Conservation (phyloP, 768 basidiomycete genomes). For the Amanita pseudoporphyria region DNA sequence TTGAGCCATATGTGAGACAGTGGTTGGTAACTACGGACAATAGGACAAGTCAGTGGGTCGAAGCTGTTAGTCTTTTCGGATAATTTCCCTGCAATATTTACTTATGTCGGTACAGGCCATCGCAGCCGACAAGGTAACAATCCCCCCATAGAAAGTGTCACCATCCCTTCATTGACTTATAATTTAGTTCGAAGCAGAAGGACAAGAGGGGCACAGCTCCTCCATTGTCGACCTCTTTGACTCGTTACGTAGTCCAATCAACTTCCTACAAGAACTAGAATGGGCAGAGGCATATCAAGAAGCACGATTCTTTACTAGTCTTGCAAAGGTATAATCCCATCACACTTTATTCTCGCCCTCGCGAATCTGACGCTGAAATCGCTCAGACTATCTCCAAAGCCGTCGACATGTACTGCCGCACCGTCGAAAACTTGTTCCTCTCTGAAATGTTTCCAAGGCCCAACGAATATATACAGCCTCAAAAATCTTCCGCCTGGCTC, state of each 20-base stretch:
- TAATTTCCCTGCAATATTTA: background rate
- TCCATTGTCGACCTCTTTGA: conserved; percentile 96
- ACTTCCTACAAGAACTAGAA: conserved; percentile 79
- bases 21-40: conserved; percentile 87
- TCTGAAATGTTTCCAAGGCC: conserved; percentile 91
- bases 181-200: conserved; percentile 65
- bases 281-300: conserved; percentile 91
- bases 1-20: conserved; percentile 78
- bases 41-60: conserved; percentile 92
- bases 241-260: conserved; percentile 83
- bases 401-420: conserved; percentile 84
- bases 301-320: conserved; percentile 80
- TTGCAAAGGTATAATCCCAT: conserved; percentile 61
- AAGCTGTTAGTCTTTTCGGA: conserved; percentile 51
- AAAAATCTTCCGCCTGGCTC: conserved; percentile 83
- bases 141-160: background rate
- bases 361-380: background rate
- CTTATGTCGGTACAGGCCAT: conserved; percentile 47
- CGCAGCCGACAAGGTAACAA: conserved; percentile 64
- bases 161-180: background rate
- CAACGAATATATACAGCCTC: conserved; percentile 68
- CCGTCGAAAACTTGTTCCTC: conserved; percentile 83
- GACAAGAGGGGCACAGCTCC: conserved; percentile 81
- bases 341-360: background rate
- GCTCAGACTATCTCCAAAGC: conserved; percentile 81